Base-by-base conservation (phyloP, 371 early-diverging fungal species). In the Syncephalis plumigaleata region DNA sequence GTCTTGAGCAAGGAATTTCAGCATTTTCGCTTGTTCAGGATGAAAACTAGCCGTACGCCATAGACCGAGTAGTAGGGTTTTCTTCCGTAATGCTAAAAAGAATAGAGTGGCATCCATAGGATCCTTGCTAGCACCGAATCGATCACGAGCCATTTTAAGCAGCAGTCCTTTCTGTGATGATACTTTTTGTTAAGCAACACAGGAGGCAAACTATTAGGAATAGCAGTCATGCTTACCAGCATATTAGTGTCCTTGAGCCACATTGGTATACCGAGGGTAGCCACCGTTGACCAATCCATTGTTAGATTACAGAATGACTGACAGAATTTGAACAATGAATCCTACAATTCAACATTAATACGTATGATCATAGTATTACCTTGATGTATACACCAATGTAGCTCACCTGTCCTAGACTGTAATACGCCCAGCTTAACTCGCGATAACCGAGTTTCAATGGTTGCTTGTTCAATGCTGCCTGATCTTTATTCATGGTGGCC, bases 21-120 rank as follows among this genome's bases (percentile, higher is more conserved):
- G 49, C 91, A 93, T 96, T 18, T 74, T 74, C 24, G 61, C 61
- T 51, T 88, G 85, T 50, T 98, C 96, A 1, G 85, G 78, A 55
- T 94, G 91, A 9, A 65, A 53, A 36, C 65, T 63, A 0, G 92
- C 81, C 0, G 84, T 70, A 39, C 80, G 84, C 97, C 98, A 98
- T 23, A 98, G 63, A 0, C 85, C 87, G 18, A 76, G 76, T 22
- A 93, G 53, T 21, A 96, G 62, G 47, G 78, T 85, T 59, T 83
- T 84, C 63, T 91, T 93, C 38, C 70, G 63, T 18, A 94, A 56
- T 0, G 88, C 87, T 26, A 95, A 53, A 54, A 91, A 97, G 47
- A 82, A 88, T 39, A 94, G 53, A 0, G 86, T 68, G 51, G 89
- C 87, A 36, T 71, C 75, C 7, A 81, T 67, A 0, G 95, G 94